A percentile compares a stretch with the other conserved stretches of the same genome.
These are phyloP conservation scores for Ophiostoma populinum DNA, from an alignment of 2,329 filamentous ascomycete genomes.

Conservation along the genomic window DNA sequence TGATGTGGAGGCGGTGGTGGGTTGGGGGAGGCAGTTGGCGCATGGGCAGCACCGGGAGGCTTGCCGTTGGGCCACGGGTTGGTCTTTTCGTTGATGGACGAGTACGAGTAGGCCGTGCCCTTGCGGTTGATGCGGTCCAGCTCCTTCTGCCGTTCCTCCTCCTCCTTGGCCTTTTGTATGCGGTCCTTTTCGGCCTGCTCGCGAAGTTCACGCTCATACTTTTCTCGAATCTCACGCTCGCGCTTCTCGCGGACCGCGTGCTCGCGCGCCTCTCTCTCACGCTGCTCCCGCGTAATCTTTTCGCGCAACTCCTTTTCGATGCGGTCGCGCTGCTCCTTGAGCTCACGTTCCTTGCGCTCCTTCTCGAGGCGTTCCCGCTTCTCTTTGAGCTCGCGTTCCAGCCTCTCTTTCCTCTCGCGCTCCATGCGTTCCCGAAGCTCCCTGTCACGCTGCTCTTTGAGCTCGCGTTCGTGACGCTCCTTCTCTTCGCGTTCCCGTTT, in stretches of 20 bases:
- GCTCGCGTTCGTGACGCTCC: conserved; percentile 11
- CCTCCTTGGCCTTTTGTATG: conserved; percentile 16
- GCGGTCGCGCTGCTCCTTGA: conserved; percentile 21
- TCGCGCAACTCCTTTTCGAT: conserved; percentile 18
- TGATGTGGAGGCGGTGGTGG: conserved; percentile 9
- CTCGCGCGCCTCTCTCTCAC: conserved; percentile 17
- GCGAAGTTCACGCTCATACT: conserved; percentile 21
- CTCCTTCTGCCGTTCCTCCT: conserved; percentile 12
- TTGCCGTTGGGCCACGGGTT: conserved; percentile 52
- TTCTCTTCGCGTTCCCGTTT: conserved; percentile 15
- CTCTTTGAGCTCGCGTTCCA: conserved; percentile 13
- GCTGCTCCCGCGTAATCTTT: conserved; percentile 14
- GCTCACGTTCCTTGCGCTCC: conserved; percentile 12
- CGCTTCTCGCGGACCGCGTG: conserved; percentile 15
- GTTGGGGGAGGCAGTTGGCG: conserved; percentile 6
- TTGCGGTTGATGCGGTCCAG: conserved; percentile 17
- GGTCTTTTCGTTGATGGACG: conserved; percentile 48
- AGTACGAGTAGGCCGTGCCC: conserved; percentile 42
- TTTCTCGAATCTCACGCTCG: conserved; percentile 17
- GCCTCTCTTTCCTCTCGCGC: conserved; percentile 18
- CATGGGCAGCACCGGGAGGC: conserved; percentile 19
- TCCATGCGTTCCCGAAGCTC: conserved; percentile 15
- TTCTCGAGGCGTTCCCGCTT: conserved; percentile 12
- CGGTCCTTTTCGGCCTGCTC: conserved; percentile 19
- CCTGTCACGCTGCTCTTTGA: background rate